phyloP scores from a whole-genome alignment of 2,329 filamentous ascomycete species.

The Pseudodiploospora longispora region DNA sequence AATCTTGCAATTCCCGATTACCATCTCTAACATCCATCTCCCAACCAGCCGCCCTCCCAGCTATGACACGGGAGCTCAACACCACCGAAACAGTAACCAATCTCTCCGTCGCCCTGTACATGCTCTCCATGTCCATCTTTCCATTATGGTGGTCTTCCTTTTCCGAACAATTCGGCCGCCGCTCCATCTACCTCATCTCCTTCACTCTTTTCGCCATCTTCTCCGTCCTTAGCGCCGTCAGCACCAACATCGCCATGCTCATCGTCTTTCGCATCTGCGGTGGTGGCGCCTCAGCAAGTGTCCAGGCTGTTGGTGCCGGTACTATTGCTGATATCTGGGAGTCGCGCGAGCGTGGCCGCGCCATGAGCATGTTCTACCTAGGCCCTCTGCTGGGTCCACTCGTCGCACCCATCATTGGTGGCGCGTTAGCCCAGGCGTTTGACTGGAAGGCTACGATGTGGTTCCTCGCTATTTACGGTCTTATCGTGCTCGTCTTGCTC shows the following conservation, averaged over 20 bases:
- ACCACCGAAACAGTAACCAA: constrained; percentile 61
- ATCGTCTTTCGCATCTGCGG: constrained; percentile 66
- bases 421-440: constrained; percentile 57
- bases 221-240: constrained; percentile 60
- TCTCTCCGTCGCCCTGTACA: constrained; percentile 69
- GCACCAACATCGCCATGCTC: constrained; percentile 64
- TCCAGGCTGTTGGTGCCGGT: constrained; percentile 75
- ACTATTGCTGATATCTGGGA: constrained; percentile 81
- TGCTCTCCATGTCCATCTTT: constrained; percentile 77
- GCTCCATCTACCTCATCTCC: constrained; percentile 70
- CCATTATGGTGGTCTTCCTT: constrained; percentile 84
- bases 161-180: constrained; percentile 63
- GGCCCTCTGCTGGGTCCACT: constrained; percentile 70
- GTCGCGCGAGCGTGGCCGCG: constrained; percentile 58
- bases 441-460: constrained; percentile 73
- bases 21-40: neutral
- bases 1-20: neutral
- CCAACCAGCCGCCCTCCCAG: constrained; percentile 53
- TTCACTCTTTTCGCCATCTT: constrained; percentile 67
- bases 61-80: constrained; percentile 55
- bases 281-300: constrained; percentile 70
- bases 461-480: constrained; percentile 67
- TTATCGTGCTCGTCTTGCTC: constrained; percentile 45
- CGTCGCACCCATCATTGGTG: constrained; percentile 69
- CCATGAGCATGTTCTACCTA: constrained; percentile 80